These are phyloP conservation scores for Aspergillus sp. DNA, from an alignment of 2,329 filamentous ascomycete species.

Conservation along the genomic window DNA sequence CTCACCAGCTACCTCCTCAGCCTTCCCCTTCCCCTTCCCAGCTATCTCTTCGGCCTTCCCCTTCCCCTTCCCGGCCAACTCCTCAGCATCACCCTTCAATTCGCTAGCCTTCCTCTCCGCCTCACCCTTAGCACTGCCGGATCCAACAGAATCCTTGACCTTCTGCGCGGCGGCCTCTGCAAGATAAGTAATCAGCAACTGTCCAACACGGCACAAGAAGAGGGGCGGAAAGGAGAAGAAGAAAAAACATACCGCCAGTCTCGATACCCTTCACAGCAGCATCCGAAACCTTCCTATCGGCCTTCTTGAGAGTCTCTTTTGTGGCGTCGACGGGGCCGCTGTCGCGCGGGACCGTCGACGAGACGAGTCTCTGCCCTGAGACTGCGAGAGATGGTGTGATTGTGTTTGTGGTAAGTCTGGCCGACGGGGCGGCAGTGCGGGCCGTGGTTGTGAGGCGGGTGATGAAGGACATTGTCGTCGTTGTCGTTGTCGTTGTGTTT, in stretches of 20 bases:
- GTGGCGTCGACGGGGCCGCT: slow-evolving; percentile 56
- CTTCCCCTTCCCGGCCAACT: slow-evolving; percentile 12
- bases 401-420: slow-evolving; percentile 9
- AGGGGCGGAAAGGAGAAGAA: background rate
- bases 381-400: slow-evolving; percentile 9
- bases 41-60: slow-evolving; percentile 16
- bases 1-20: slow-evolving; percentile 15
- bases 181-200: background rate
- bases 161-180: slow-evolving; percentile 53
- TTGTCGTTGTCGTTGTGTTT: background rate
- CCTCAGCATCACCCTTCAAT: slow-evolving; percentile 23
- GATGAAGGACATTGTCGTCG: slow-evolving; percentile 36
- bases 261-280: slow-evolving; percentile 62
- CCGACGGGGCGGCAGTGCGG: slow-evolving; percentile 17
- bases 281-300: slow-evolving; percentile 57
- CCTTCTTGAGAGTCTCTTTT: slow-evolving; percentile 59
- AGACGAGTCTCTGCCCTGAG: slow-evolving; percentile 43
- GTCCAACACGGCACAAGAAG: background rate
- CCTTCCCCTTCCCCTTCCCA: slow-evolving; percentile 18
- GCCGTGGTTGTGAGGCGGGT: slow-evolving; percentile 32
- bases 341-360: slow-evolving; percentile 50
- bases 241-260: slow-evolving; percentile 54
- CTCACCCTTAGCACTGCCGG: slow-evolving; percentile 41
- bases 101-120: slow-evolving; percentile 46
- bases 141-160: slow-evolving; percentile 42